A percentile compares a stretch with the other conserved stretches of the same genome.
Evolutionary conservation across 2,329 filamentous ascomycete species (phyloP).

Genomic region (Ophiostoma angusticollis): DNA sequence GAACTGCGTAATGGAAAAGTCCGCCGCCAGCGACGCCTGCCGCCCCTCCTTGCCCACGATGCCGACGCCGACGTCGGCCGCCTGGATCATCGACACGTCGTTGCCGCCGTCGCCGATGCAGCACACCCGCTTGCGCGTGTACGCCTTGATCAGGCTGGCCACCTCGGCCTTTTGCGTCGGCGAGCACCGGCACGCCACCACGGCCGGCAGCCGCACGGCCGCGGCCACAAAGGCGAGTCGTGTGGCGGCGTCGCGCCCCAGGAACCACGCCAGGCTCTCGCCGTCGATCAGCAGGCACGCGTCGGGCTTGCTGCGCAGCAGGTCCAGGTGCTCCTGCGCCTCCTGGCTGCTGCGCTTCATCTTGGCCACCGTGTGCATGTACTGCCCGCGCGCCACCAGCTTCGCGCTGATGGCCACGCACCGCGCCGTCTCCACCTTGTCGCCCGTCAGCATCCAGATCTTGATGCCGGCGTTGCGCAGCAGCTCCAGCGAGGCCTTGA

Average conservation of each 20-base stretch:
- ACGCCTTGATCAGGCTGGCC: slow-evolving; percentile 75
- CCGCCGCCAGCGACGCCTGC: slow-evolving; percentile 86
- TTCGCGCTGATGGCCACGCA: slow-evolving; percentile 95
- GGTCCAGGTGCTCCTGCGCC: slow-evolving; percentile 78
- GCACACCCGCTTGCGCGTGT: slow-evolving; percentile 89
- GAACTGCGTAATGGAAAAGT: slow-evolving; percentile 95
- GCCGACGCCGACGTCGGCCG: slow-evolving; percentile 91
- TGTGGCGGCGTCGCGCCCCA: slow-evolving; percentile 57
- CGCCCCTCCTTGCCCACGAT: slow-evolving; percentile 97
- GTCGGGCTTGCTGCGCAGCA: slow-evolving; percentile 77
- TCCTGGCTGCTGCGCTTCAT: slow-evolving; percentile 70
- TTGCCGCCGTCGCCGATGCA: slow-evolving; percentile 98
- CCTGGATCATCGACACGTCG: slow-evolving; percentile 98
- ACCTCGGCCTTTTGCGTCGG: slow-evolving; percentile 95
- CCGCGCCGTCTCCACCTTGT: slow-evolving; percentile 94
- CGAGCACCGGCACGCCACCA: slow-evolving; percentile 92
- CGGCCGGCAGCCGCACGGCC: slow-evolving; percentile 76
- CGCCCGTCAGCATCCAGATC: slow-evolving; percentile 98
- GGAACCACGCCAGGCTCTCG: slow-evolving; percentile 72
- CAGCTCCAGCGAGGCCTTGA: slow-evolving; percentile 89
- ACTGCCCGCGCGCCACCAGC: slow-evolving; percentile 83
- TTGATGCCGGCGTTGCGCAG: slow-evolving; percentile 95
- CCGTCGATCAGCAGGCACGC: slow-evolving; percentile 86
- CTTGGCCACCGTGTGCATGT: slow-evolving; percentile 86
- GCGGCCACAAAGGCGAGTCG: slow-evolving; percentile 74